Evolutionary conservation across 208 protist genomes (phyloP).

Genomic region (Balamuthia mandrillaris): DNA sequence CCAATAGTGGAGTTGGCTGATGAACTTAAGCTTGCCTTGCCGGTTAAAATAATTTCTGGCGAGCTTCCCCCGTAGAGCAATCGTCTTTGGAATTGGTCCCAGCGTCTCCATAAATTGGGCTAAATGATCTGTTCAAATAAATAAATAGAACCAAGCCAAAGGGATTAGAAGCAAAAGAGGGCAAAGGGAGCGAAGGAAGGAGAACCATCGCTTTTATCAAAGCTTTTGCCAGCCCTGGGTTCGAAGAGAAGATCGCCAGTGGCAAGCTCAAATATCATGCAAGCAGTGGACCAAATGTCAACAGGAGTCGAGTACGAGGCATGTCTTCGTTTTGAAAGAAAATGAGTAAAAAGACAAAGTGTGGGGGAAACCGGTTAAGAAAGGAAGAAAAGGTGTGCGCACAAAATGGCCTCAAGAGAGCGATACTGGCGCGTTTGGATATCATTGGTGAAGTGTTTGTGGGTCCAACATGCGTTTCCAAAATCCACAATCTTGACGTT

Average conservation of each 20-base stretch:
- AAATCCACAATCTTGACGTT: constrained; percentile 93
- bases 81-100: constrained; percentile 78
- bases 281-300: constrained; percentile 80
- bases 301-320: constrained; percentile 65
- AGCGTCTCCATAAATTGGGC: constrained; percentile 90
- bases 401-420: constrained; percentile 75
- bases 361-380: not conserved
- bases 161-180: not conserved
- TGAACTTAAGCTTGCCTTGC: constrained; percentile 63
- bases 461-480: constrained; percentile 96
- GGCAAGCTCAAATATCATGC: constrained; percentile 78
- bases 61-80: constrained; percentile 41
- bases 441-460: constrained; percentile 92
- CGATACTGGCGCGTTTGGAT: constrained; percentile 88
- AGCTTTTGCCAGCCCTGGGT: constrained; percentile 80
- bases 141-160: not conserved
- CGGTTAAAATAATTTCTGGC: constrained; percentile 77
- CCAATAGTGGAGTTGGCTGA: constrained; percentile 72
- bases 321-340: not conserved
- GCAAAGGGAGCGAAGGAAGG: not conserved
- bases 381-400: not conserved
- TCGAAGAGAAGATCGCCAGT: constrained; percentile 85
- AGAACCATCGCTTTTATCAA: constrained; percentile 71
- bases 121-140: constrained; percentile 78
- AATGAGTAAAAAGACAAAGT: not conserved